These are phyloP conservation scores for Testicularia cyperi DNA, from an alignment of 1,284 basidiomycete species.

Conservation along the genomic window DNA sequence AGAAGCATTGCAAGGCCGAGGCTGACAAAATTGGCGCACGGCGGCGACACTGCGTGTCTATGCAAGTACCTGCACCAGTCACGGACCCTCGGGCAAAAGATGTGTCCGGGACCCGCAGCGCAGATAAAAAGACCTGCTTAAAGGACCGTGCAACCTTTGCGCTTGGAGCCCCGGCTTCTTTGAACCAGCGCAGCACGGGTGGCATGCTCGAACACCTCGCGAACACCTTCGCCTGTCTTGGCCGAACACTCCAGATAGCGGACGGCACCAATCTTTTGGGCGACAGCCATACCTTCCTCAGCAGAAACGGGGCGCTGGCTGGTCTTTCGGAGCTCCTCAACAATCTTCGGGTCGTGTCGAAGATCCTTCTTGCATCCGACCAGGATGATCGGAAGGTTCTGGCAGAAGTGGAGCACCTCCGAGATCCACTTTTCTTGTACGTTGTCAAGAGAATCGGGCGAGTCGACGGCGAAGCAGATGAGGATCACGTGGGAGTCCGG, in stretches of 20 bases:
- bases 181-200: constrained; percentile 74
- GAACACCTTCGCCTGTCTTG: constrained; percentile 82
- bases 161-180: constrained; percentile 59
- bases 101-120: too few relatives aligned
- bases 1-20: too few relatives aligned
- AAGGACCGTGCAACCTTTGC: constrained; percentile 66
- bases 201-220: constrained; percentile 88
- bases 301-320: constrained; percentile 58
- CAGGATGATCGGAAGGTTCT: constrained; percentile 80
- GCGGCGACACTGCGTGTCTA: too few relatives aligned
- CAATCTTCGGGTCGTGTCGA: constrained; percentile 60
- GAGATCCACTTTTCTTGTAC: constrained; percentile 97
- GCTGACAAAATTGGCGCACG: too few relatives aligned
- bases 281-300: constrained; percentile 73
- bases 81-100: too few relatives aligned
- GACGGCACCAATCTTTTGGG: constrained; percentile 83
- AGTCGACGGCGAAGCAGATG: constrained; percentile 90
- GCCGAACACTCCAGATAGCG: constrained; percentile 89
- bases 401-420: constrained; percentile 89
- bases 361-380: constrained; percentile 79
- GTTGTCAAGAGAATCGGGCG: constrained; percentile 88
- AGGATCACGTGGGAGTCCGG: constrained; percentile 90
- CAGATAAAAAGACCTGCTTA: constrained; percentile 56
- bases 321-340: constrained; percentile 60
- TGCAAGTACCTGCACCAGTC: too few relatives aligned